phyloP scores from a whole-genome alignment of 371 early-diverging fungal species.

The Choanephora cucurbitarum region DNA sequence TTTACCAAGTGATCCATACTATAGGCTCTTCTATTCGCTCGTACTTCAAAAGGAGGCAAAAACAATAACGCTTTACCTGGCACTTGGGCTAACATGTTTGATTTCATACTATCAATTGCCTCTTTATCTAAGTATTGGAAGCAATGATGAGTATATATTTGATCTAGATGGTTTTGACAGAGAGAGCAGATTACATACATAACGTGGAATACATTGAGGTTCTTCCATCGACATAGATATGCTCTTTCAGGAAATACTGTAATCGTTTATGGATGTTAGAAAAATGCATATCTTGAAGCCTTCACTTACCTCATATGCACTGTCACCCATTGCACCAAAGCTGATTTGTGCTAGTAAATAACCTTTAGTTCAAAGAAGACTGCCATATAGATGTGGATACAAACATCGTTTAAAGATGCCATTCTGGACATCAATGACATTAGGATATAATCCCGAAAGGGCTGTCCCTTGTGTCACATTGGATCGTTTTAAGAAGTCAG shows the following conservation, averaged over 20 bases:
- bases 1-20: conserved; percentile 58
- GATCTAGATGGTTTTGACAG: too few relatives aligned
- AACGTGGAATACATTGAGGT: conserved; percentile 44
- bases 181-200: conserved; percentile 41
- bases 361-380: conserved; percentile 9
- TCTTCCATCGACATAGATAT: conserved; percentile 56
- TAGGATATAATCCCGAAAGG: conserved; percentile 56
- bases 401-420: conserved; percentile 40
- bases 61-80: conserved; percentile 44
- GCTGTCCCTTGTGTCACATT: conserved; percentile 32
- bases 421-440: conserved; percentile 30
- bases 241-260: conserved; percentile 73
- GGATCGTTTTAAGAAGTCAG: conserved; percentile 36
- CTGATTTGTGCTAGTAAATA: conserved; percentile 4
- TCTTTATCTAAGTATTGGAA: conserved; percentile 35
- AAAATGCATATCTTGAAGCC: not conserved
- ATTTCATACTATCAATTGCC: conserved; percentile 49
- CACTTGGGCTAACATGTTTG: conserved; percentile 45
- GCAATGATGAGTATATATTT: too few relatives aligned
- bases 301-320: conserved; percentile 47
- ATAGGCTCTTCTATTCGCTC: conserved; percentile 8
- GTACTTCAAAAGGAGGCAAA: conserved; percentile 36
- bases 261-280: not conserved
- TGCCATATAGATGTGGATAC: conserved; percentile 28
- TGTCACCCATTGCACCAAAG: conserved; percentile 55